Evolutionary conservation across 768 basidiomycete genomes (phyloP).

Genomic region (Rhizopogon vinicolor): DNA sequence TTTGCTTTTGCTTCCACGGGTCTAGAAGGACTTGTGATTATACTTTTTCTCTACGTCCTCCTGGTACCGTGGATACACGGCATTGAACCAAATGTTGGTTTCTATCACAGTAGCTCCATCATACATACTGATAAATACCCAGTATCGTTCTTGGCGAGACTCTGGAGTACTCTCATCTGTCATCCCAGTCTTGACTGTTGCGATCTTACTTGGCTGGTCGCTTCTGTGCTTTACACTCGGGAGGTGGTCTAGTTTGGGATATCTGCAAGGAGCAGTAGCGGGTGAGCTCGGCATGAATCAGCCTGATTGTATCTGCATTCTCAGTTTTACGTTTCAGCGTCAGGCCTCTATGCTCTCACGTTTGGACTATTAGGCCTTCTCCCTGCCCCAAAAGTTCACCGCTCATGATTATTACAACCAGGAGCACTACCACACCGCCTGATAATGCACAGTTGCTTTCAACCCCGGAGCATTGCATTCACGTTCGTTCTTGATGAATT

Average conservation of each 20-base stretch:
- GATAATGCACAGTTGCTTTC: neutral
- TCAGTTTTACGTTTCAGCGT: slow-evolving; percentile 39
- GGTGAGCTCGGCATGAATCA: slow-evolving; percentile 34
- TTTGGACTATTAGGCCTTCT: slow-evolving; percentile 76
- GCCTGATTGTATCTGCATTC: neutral
- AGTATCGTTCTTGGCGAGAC: slow-evolving; percentile 75
- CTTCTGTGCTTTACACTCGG: slow-evolving; percentile 57
- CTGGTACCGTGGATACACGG: slow-evolving; percentile 63
- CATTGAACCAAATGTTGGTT: slow-evolving; percentile 63
- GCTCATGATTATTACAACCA: slow-evolving; percentile 16
- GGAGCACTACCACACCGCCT: too few species aligned
- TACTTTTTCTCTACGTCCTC: slow-evolving; percentile 70
- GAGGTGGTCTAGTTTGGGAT: slow-evolving; percentile 65
- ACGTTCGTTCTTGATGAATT: neutral
- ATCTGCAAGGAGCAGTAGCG: slow-evolving; percentile 56
- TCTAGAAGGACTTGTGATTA: slow-evolving; percentile 56
- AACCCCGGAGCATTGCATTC: neutral
- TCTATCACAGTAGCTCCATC: neutral
- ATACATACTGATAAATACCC: neutral
- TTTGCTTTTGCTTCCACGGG: slow-evolving; percentile 49
- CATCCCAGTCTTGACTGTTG: slow-evolving; percentile 65
- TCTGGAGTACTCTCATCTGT: slow-evolving; percentile 64
- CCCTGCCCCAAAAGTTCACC: slow-evolving; percentile 56
- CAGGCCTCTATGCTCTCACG: slow-evolving; percentile 60
- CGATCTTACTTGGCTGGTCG: slow-evolving; percentile 69